Base-by-base conservation (phyloP, 169 alveolate genomes). In the Babesia bigemina region DNA sequence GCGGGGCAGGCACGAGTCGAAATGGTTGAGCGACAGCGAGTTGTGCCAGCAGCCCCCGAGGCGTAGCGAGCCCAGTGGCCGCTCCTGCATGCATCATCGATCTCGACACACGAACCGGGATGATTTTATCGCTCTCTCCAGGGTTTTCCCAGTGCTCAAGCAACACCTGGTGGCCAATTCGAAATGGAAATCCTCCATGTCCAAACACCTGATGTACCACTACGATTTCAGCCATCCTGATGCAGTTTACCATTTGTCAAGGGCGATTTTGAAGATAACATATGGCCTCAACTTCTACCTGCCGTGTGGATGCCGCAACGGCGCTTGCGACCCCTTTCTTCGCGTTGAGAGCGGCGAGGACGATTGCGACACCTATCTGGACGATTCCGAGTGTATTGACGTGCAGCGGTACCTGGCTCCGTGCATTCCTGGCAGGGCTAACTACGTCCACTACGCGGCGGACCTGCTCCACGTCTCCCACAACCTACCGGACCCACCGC, bases 371-470 rank as follows among this genome's bases (percentile, higher is more conserved):
- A 11, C 76, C 21, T 11, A 17, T 21, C 22, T 42, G 76, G 61
- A 48, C 39, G 55, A 60, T 19, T 45, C 26, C 9, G 47, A 26
- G 19, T 10, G 33, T 21, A 4, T 74, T 45, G 69, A 44, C 21
- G 36, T 69, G 28, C 48, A 58, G 29, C 60, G 89, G 22, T 82
- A 59, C 50, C 69, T 89, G 33, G 79, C 92, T 13, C 94, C 94
- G 22, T 85, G 91, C 50, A 74, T 89, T 19, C 94, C 94, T 29
- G 86, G 91, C 39, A 63, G 94, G 39, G 91, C 75, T 26, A 75
- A 82, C 73, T 89, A 89, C 77, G 56, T 89, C n/a, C 90, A 81
- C 56, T 48, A 70, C 39, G 47, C 63, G 57, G 61, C 93, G 17
- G 91, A 79, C 48, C 72, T 88, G 45, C 52, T 88, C 28, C 53